These are phyloP conservation scores for Neoscytalidium dimidiatum DNA, from an alignment of 2,329 filamentous ascomycete species.

Conservation along the genomic window DNA sequence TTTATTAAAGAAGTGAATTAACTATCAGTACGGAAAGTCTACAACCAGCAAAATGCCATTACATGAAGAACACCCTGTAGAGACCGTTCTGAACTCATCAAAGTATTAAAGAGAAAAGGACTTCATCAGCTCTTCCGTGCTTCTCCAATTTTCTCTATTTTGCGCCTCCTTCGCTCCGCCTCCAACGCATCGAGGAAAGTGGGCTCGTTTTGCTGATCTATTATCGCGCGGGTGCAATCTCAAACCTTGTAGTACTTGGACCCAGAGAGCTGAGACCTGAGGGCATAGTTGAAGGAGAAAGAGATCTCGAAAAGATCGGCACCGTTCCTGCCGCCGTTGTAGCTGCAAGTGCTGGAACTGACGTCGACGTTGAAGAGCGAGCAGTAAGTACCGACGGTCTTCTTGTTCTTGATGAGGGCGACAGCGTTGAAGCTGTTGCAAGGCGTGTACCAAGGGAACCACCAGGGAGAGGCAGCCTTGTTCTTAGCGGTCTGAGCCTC, in stretches of 20 bases:
- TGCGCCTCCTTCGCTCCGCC: background rate
- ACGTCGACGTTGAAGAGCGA: conserved; percentile 20
- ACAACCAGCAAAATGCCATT: background rate
- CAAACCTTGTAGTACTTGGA: too few species aligned
- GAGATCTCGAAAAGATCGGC: background rate
- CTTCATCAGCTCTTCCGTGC: background rate
- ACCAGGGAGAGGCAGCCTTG: background rate
- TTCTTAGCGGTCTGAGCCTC: conserved; percentile 17
- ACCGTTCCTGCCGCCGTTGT: background rate
- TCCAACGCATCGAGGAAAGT: background rate
- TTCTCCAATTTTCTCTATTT: background rate
- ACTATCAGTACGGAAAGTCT: background rate
- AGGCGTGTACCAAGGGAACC: conserved; percentile 22
- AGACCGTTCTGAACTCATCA: background rate
- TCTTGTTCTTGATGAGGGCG: conserved; percentile 29
- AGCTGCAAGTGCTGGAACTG: background rate
- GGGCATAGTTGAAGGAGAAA: conserved; percentile 7
- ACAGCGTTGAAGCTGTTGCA: conserved; percentile 40
- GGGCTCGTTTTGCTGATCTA: too few species aligned
- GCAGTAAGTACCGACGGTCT: conserved; percentile 30
- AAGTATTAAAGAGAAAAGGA: background rate
- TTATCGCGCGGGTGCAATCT: too few species aligned
- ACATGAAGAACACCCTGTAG: background rate
- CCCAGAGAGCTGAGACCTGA: too few species aligned
- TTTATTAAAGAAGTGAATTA: background rate